Evolutionary conservation across 73 alveolate genomes (phyloP).

Genomic region (Tetrahymena malaccensis): DNA sequence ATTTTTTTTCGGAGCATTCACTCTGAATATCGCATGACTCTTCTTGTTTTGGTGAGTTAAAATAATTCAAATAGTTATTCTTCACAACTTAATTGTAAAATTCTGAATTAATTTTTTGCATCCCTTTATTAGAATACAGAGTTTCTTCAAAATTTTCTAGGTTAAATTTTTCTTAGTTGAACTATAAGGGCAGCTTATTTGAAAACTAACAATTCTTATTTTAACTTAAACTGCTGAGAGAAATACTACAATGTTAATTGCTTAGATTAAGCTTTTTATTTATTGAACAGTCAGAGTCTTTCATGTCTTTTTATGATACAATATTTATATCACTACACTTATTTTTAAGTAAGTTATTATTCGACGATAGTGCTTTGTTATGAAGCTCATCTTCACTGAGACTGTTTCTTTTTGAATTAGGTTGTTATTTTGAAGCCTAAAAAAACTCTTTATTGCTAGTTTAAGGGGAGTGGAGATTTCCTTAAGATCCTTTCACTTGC

Average conservation of each 20-base stretch:
- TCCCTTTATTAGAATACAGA: neutral
- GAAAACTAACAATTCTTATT: neutral
- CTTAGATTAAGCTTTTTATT: neutral
- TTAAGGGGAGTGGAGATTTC: neutral
- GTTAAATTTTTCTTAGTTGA: neutral
- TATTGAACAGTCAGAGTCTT: neutral
- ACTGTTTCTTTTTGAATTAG: neutral
- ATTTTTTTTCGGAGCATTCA: neutral
- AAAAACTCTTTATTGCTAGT: neutral
- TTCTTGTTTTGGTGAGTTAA: neutral
- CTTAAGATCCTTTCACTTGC: neutral
- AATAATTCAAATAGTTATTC: too few species aligned
- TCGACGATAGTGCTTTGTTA: neutral
- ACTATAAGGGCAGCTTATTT: neutral
- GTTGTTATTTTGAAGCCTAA: neutral
- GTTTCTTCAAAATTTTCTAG: neutral
- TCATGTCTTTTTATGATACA: neutral
- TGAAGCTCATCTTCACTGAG: neutral
- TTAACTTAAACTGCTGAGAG: neutral
- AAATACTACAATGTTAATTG: neutral
- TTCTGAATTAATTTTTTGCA: neutral
- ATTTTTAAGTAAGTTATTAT: neutral
- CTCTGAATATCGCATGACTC: neutral
- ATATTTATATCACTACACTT: neutral
- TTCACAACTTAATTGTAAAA: too few species aligned